Conservation (phyloP, 75 land plant genomes). For the Gnetum montanum region DNA sequence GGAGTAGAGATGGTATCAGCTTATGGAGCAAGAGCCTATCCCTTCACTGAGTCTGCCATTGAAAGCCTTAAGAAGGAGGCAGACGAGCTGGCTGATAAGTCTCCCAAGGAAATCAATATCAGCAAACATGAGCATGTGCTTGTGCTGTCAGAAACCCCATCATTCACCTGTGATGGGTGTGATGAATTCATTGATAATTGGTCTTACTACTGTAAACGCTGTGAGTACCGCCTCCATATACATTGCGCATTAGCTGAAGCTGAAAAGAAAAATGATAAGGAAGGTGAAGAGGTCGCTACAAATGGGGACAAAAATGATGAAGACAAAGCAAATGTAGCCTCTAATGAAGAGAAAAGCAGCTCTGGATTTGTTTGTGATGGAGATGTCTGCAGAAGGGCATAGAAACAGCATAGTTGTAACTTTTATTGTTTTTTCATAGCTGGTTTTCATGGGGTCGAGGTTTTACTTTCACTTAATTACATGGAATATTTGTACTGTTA, state of each 20-base stretch:
- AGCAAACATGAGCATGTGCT: constrained; percentile 32
- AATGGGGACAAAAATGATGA: too few relatives aligned
- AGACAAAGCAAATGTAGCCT: too few relatives aligned
- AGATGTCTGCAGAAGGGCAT: constrained; percentile 1
- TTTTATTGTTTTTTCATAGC: too few relatives aligned
- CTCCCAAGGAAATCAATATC: constrained; percentile 25
- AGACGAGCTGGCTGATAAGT: constrained; percentile 16
- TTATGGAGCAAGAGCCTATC: constrained; percentile 51
- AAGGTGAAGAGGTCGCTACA: background rate
- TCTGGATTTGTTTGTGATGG: constrained; percentile 3
- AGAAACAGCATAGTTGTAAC: too few relatives aligned
- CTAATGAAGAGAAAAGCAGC: background rate
- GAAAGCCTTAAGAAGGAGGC: constrained; percentile 19
- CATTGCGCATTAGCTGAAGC: constrained; percentile 20
- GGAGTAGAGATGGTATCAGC: constrained; percentile 19
- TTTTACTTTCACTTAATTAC: too few relatives aligned
- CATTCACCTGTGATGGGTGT: constrained; percentile 34
- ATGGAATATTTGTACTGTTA: too few relatives aligned
- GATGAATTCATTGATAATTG: constrained; percentile 21
- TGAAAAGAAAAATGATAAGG: background rate
- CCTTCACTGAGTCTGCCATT: constrained; percentile 37
- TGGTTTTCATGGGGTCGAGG: too few relatives aligned
- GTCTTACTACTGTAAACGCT: constrained; percentile 29
- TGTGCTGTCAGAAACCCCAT: background rate
- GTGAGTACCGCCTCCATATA: constrained; percentile 38